Conservation (phyloP, 2,329 filamentous ascomycete species). For the Cadophora sp. region DNA sequence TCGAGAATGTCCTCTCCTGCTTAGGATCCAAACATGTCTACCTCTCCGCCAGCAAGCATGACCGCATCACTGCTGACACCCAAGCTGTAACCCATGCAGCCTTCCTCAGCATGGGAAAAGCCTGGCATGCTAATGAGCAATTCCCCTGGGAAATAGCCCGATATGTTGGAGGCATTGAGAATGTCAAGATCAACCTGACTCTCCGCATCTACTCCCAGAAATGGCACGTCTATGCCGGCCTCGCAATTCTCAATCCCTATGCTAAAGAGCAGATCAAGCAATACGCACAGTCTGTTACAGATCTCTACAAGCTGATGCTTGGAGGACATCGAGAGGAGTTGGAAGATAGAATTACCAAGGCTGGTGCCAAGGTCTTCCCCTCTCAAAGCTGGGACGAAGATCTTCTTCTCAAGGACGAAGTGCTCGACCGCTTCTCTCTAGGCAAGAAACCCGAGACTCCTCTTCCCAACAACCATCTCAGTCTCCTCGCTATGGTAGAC, state of each 20-base stretch:
- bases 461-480: constrained; percentile 94
- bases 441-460: constrained; percentile 62
- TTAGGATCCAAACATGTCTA: constrained; percentile 87
- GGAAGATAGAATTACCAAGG: constrained; percentile 75
- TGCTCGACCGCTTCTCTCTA: constrained; percentile 89
- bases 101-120: constrained; percentile 96
- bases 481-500: constrained; percentile 94
- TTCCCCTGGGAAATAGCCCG: constrained; percentile 98
- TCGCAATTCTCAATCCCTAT: constrained; percentile 95
- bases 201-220: constrained; percentile 98
- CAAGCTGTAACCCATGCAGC: constrained; percentile 98
- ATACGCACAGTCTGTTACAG: constrained; percentile 91
- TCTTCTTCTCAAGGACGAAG: constrained; percentile 75
- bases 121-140: constrained; percentile 93
- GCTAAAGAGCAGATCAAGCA: constrained; percentile 92
- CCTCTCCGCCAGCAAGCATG: constrained; percentile 85
- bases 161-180: constrained; percentile 96
- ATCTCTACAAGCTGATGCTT: constrained; percentile 96
- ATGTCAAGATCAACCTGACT: constrained; percentile 98
- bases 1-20: constrained; percentile 82
- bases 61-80: constrained; percentile 97
- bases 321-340: constrained; percentile 81
- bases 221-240: constrained; percentile 98
- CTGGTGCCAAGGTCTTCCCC: constrained; percentile 75
- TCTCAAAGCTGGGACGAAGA: constrained; percentile 62